phyloP scores from a whole-genome alignment of 1,139 yeast genomes.

The Taphrina deformans region DNA sequence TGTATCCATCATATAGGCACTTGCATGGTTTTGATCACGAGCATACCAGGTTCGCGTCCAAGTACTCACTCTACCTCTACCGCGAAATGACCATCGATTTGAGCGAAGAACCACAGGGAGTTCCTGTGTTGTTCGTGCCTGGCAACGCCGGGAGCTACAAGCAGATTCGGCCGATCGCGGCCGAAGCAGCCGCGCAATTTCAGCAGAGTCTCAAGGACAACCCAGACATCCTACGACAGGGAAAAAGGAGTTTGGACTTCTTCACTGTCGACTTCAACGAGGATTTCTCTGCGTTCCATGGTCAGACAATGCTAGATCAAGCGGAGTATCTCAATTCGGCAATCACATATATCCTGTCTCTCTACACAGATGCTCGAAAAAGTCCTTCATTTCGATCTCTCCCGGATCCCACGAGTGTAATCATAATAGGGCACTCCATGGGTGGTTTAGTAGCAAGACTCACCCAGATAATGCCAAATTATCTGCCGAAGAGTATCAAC shows the following conservation, averaged over 20 bases:
- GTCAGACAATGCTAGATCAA: conserved; percentile 87
- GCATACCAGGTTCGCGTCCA: conserved; percentile 71
- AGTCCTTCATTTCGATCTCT: conserved; percentile 40
- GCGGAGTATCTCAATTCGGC: conserved; percentile 94
- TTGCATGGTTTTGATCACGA: conserved; percentile 68
- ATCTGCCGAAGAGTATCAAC: conserved; percentile 67
- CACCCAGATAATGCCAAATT: conserved; percentile 76
- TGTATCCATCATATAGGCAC: conserved; percentile 68
- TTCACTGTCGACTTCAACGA: conserved; percentile 85
- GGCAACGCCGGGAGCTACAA: conserved; percentile 96
- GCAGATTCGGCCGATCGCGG: conserved; percentile 90
- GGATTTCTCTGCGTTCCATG: conserved; percentile 95
- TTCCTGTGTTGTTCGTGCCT: conserved; percentile 89
- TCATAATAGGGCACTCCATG: conserved; percentile 91
- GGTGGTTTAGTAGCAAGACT: conserved; percentile 91
- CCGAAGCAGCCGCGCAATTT: conserved; percentile 50
- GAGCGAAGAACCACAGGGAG: conserved; percentile 56
- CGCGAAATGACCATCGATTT: conserved; percentile 56
- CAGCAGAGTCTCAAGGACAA: conserved; percentile 34
- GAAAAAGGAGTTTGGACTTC: conserved; percentile 39
- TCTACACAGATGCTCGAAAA: conserved; percentile 52
- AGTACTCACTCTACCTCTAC: conserved; percentile 77
- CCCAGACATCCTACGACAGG: conserved; percentile 23
- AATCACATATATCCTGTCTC: conserved; percentile 64
- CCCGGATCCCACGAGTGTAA: conserved; percentile 64